Base-by-base conservation (phyloP, 1,284 basidiomycete species). In the Malassezia psittaci region DNA sequence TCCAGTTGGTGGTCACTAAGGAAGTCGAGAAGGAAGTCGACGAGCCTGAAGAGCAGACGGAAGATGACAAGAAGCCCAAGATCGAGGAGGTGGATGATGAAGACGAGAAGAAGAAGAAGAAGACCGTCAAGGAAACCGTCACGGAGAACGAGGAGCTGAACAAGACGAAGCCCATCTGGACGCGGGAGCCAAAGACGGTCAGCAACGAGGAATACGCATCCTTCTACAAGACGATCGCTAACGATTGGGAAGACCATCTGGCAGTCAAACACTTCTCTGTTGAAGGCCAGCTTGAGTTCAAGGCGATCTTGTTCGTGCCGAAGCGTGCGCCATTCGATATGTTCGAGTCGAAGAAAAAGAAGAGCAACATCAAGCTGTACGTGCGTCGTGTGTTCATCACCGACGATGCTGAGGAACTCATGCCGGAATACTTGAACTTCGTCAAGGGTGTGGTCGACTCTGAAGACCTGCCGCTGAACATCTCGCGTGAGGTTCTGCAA, bases 301-400 rank as follows among this genome's bases (percentile, higher is more conserved):
- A 96, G 85, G 91, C 93, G 34, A 91, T 99, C 77, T 85, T 98
- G 72, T 99, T 67, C 46, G 42, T 73, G 61, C 93, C 93, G 69
- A 96, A 96, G 80, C 87, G 90, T 43, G 60, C 45, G 40, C 53
- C 93, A 54, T 98, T 98, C 78, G 94, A 99, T 76, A 85, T 98
- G 78, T 99, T 99, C 79, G 94, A 98, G 82, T 88, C 87, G 68
- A 98, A 99, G 87, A 98, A 98, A 88, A 98, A 98, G 85, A 88
- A 93, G 76, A 96, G 96, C 84, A 98, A 96, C 87, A 96, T 99
- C 83, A 98, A 98, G 82, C 90, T 99, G 77, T 98, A 98, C 78
- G 94, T 99, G 70, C 90, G 94, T 81, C 90, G 94, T 59, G 93
- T 98, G 72, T 98, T 99, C 82, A 98, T 99, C 83, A 96, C 94